phyloP scores from a whole-genome alignment of 345 rosid genomes.

The Citrus inodora region DNA sequence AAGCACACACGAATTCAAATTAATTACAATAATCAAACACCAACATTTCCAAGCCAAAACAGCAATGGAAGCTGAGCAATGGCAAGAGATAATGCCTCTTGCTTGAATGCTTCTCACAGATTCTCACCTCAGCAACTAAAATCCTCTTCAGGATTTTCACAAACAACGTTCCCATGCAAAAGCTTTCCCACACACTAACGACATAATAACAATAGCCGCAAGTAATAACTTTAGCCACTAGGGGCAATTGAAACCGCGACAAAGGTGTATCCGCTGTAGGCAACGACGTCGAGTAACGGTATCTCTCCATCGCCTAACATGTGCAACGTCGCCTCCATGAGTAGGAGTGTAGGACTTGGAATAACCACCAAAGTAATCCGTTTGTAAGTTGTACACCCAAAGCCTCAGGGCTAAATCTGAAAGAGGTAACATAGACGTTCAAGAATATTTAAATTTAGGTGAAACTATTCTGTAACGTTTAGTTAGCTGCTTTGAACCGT shows the following conservation, averaged over 20 bases:
- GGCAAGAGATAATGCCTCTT: slow-evolving; percentile 26
- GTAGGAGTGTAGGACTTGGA: slow-evolving; percentile 27
- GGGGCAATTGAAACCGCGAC: background rate
- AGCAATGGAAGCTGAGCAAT: slow-evolving; percentile 21
- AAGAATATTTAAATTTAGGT: too few species aligned
- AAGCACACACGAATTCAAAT: too few species aligned
- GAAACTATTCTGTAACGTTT: too few species aligned
- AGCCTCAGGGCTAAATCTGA: slow-evolving; percentile 35
- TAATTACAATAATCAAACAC: background rate
- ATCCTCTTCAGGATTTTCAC: slow-evolving; percentile 30
- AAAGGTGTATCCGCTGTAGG: slow-evolving; percentile 26
- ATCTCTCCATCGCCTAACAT: slow-evolving; percentile 23
- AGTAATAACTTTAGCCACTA: background rate
- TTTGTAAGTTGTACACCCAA: slow-evolving; percentile 13
- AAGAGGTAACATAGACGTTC: background rate
- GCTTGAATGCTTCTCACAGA: slow-evolving; percentile 26
- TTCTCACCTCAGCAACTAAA: slow-evolving; percentile 20
- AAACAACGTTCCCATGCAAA: slow-evolving; percentile 26
- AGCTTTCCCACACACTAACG: slow-evolving; percentile 21
- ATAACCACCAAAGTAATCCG: slow-evolving; percentile 26
- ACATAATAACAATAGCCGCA: slow-evolving; percentile 8
- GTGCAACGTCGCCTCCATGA: slow-evolving; percentile 24
- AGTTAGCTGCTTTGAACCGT: too few species aligned
- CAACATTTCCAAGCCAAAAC: slow-evolving; percentile 21
- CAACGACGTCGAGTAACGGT: slow-evolving; percentile 27